Evolutionary conservation across 345 rosid species (phyloP), one percentile per base, ranked within the genome.

Genomic region (Eucalyptus tenuipes): DNA sequence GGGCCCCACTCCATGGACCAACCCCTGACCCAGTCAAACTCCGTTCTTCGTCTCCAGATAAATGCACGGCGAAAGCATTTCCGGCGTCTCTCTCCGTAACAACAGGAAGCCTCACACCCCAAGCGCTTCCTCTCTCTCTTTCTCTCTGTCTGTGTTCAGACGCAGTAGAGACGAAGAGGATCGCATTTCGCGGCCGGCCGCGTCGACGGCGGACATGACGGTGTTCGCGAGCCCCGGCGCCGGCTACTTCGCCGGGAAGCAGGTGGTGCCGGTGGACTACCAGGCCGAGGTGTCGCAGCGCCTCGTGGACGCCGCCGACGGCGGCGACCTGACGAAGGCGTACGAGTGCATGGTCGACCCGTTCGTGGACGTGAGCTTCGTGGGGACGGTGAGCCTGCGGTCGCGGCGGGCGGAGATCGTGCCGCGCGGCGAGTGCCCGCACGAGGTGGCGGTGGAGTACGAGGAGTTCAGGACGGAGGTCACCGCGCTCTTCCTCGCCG

Each of bases 401-500:
- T 86, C 92, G 33, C 92, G 92, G 88, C 92, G 89, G 92, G 91
- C 94, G 20, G 95, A 93, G 92, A 85, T 94, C 33, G 93, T 92
- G 81, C 87, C 93, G 88, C 92, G 80, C 33, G 96, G 90, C 31
- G 96, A 94, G 90, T 50, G 88, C 22, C 86, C 97, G 14, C 88
- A 91, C 85, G 95, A 94, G 82, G 95, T 93, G 59, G 84, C 89
- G 11, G 90, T 94, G 80, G 93, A 91, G 71, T 92, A 93, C 88
- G 95, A 93, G 91, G 96, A 94, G 93, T 93, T 94, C 68, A 92
- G 90, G 92, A 95, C 96, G n/a, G 96, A 94, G 57, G 96, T 94
- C 82, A 91, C 96, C 7, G 92, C 97, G 52, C 88, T 95, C 87
- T 94, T 95, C 89, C 93, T 94, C 85, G 96, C 96, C 17, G 96